These are phyloP conservation scores for Globisporangium heterothallicum DNA, from an alignment of 352 stramenopile species.

Conservation along the genomic window DNA sequence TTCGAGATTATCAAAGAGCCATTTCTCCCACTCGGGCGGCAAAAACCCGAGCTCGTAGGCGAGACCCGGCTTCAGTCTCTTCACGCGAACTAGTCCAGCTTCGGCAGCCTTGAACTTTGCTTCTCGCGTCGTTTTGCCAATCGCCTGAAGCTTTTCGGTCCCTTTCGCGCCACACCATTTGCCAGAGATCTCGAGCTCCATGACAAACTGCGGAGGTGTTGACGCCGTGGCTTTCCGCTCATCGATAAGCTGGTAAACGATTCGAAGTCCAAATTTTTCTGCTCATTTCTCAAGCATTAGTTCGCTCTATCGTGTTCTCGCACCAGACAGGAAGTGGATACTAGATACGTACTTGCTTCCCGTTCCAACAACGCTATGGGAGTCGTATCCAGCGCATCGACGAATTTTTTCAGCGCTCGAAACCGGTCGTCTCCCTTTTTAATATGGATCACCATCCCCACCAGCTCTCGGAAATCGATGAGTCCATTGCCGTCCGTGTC, in stretches of 20 bases:
- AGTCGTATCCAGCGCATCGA: conserved; percentile 54
- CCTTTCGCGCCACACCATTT: conserved; percentile 42
- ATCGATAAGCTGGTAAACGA: conserved; percentile 49
- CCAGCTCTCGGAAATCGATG: conserved; percentile 58
- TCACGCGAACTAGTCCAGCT: conserved; percentile 40
- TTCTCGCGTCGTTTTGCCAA: conserved; percentile 54
- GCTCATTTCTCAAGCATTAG: conserved; percentile 1
- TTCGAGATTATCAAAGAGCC: conserved; percentile 67
- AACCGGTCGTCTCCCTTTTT: conserved; percentile 50
- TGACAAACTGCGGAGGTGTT: conserved; percentile 27
- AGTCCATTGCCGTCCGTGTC: conserved; percentile 55
- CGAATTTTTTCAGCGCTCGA: conserved; percentile 31
- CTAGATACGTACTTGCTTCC: conserved; percentile 28
- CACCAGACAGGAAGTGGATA: no score
- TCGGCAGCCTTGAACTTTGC: conserved; percentile 71
- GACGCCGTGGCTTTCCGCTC: conserved; percentile 31
- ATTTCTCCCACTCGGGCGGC: conserved; percentile 43
- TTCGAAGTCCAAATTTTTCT: conserved; percentile 46
- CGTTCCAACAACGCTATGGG: conserved; percentile 54
- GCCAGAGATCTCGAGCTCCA: conserved; percentile 45
- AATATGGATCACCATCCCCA: conserved; percentile 45
- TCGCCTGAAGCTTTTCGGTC: conserved; percentile 29
- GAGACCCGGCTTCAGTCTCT: conserved; percentile 58
- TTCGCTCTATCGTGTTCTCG: no score
- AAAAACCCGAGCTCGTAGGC: conserved; percentile 46